Base-by-base conservation (phyloP, 345 rosid species). In the Sonneratia caseolaris region DNA sequence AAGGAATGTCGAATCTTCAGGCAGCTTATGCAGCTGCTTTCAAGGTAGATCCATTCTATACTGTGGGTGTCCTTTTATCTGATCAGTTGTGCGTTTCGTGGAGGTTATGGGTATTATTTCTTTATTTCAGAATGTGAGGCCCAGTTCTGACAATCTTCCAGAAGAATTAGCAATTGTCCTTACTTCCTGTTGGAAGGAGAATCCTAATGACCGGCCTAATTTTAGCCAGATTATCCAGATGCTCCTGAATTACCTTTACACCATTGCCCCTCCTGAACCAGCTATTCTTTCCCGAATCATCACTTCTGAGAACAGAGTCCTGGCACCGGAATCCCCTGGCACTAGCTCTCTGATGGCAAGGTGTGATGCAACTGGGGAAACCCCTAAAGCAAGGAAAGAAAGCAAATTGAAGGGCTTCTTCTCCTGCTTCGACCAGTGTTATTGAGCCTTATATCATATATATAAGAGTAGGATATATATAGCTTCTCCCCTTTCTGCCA, bases 1-100 rank as follows among this genome's bases (percentile, higher is more conserved):
- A 95, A 77, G 99, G 97, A 79, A 94, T 94, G 97, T 95, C 97
- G 3, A 95, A 95, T 84, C 96, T 95, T 27, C 97, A 92, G 86
- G 99, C 97, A 71, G 97, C 96, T 76, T 95, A 92, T 79, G 96
- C 99, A 49, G 97, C 96, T 13, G 99, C 97, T 35, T 95, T 95
- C 68, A 95, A 92, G 86, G 98, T 86, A 82, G 66, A 74, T 24
- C 22, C 62, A 69, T 73, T 37, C 16, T 45, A 18, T 35, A 37
- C 7, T n/a, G 12, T 18, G 16, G 51, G 10, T 51, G 48, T 62
- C 13, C 13, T 68, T 14, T 7, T 55, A 66, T 13, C 42, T 70
- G 35, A 56, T 42, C 4, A 35, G 59, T 32, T 56, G n/a, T 42
- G 18, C 11, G 47, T 38, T 56, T 19, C 22, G 55, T 68, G 47